Conservation (phyloP, 768 basidiomycete species). For the Erythrobasidium yunnanense region DNA sequence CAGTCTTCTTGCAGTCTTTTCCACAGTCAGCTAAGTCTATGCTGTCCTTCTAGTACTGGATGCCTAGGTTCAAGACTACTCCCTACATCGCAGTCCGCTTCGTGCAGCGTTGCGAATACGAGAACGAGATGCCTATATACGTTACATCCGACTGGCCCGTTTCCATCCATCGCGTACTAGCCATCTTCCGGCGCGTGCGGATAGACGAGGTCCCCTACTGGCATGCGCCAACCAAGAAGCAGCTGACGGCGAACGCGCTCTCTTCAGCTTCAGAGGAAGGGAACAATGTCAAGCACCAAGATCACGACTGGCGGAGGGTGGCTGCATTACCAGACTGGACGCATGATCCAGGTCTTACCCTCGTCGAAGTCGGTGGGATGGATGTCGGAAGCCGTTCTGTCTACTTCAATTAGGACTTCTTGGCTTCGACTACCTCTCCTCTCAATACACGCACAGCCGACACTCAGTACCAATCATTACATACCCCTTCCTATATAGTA, state of each 20-base stretch:
- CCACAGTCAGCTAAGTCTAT: background rate
- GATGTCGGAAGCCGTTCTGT: background rate
- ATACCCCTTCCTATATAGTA: background rate
- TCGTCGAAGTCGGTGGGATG: background rate
- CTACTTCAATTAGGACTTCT: background rate
- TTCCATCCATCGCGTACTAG: background rate
- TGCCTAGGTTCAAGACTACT: too few species aligned
- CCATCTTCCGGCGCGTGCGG: background rate
- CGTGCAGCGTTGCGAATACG: background rate
- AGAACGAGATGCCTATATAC: background rate
- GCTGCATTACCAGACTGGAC: background rate
- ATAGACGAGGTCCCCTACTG: background rate
- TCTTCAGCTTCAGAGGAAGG: background rate
- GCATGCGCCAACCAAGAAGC: background rate
- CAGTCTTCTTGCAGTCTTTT: background rate
- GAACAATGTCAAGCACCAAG: background rate
- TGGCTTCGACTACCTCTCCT: background rate
- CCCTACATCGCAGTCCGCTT: too few species aligned
- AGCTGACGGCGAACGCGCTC: background rate
- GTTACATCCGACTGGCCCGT: background rate
- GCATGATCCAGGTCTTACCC: background rate
- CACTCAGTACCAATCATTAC: background rate
- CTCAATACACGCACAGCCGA: too few species aligned
- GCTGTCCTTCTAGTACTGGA: background rate
- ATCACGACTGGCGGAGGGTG: background rate